Percentiles rank a stretch among this genome's conserved stretches.
Evolutionary conservation across 495 filamentous ascomycete genomes (phyloP).

Genomic region (Monascus purpureus): DNA sequence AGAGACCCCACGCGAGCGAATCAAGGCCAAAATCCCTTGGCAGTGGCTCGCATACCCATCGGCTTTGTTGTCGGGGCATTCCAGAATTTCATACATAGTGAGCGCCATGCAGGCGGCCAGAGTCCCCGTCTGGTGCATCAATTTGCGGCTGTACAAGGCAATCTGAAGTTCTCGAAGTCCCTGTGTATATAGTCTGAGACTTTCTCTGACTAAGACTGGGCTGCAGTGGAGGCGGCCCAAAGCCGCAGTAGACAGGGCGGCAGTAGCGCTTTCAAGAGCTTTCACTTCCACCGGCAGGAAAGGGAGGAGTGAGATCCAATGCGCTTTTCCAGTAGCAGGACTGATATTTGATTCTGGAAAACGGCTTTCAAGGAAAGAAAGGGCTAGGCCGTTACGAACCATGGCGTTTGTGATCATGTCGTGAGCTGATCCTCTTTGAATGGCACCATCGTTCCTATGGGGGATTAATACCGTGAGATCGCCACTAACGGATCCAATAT

Average conservation of each 20-base stretch:
- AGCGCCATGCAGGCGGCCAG: slow-evolving; percentile 21
- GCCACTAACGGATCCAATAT: no score
- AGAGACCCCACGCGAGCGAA: slow-evolving; percentile 17
- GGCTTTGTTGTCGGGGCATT: slow-evolving; percentile 16
- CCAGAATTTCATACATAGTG: slow-evolving; percentile 20
- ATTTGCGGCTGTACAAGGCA: slow-evolving; percentile 12
- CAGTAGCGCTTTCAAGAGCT: slow-evolving; percentile 12
- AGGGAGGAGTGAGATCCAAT: slow-evolving; percentile 15
- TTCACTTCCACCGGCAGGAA: slow-evolving; percentile 7
- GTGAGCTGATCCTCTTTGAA: no score
- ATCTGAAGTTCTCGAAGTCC: slow-evolving; percentile 19
- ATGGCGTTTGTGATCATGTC: no score
- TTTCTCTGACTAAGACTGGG: slow-evolving; percentile 9
- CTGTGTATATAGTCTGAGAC: slow-evolving; percentile 17
- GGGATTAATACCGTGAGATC: no score
- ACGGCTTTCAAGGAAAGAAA: no score
- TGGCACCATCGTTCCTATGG: no score
- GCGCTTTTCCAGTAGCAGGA: no score
- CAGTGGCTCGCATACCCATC: slow-evolving; percentile 18
- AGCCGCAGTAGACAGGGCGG: slow-evolving; percentile 13
- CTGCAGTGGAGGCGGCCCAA: slow-evolving; percentile 12
- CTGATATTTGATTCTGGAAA: no score
- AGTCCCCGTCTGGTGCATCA: slow-evolving; percentile 18
- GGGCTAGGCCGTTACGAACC: no score
- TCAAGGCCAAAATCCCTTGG: slow-evolving; percentile 14